These are phyloP conservation scores for Xerocomus minutiporus DNA, from an alignment of 1,284 basidiomycete genomes.

Conservation along the genomic window DNA sequence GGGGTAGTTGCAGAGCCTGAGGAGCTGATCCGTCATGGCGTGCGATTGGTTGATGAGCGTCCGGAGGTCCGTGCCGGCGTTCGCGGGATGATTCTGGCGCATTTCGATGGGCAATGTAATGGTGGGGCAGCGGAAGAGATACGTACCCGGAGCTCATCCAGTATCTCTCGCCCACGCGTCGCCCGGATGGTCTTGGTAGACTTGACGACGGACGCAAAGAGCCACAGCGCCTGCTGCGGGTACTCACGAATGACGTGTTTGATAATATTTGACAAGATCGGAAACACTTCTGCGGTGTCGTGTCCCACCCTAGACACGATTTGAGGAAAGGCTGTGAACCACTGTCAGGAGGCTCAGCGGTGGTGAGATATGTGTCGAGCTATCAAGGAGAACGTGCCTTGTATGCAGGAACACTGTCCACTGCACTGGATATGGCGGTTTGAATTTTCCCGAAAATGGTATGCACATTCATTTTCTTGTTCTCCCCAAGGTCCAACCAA, in stretches of 20 bases:
- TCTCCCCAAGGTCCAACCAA: conserved; percentile 92
- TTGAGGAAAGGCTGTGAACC: conserved; percentile 96
- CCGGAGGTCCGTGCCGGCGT: conserved; percentile 39
- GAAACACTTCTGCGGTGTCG: conserved; percentile 64
- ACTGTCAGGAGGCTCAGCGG: conserved; percentile 46
- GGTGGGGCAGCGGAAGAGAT: neutral
- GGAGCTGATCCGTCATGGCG: conserved; percentile 64
- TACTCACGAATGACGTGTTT: conserved; percentile 72
- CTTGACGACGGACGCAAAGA: conserved; percentile 85
- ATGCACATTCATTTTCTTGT: conserved; percentile 32
- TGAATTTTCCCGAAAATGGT: conserved; percentile 57
- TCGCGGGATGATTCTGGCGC: conserved; percentile 40
- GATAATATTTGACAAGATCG: conserved; percentile 69
- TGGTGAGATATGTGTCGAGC: neutral
- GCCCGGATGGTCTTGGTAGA: conserved; percentile 71
- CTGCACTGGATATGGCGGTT: conserved; percentile 47
- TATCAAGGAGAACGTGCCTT: conserved; percentile 49
- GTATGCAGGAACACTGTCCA: conserved; percentile 65
- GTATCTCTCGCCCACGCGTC: conserved; percentile 59
- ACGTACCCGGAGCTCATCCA: conserved; percentile 64
- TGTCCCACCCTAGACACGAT: conserved; percentile 94
- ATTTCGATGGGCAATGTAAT: neutral
- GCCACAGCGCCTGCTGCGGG: conserved; percentile 92
- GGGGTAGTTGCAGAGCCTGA: conserved; percentile 60
- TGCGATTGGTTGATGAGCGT: conserved; percentile 53